These are phyloP conservation scores for Laetiporus sulphureus DNA, from an alignment of 1,284 basidiomycete species.

Conservation along the genomic window DNA sequence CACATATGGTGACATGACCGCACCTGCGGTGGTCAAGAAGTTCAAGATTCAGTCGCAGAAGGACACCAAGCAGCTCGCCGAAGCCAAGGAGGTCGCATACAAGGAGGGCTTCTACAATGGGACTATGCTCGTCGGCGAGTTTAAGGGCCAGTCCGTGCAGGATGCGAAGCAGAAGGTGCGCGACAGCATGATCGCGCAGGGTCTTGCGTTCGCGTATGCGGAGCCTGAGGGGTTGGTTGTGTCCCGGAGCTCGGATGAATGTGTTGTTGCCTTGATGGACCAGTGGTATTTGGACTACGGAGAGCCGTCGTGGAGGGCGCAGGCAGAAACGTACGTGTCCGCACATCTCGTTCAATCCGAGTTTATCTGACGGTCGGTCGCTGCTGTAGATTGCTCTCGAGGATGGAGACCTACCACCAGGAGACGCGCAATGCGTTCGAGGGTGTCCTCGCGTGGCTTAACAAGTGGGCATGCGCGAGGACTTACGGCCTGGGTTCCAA, in stretches of 20 bases:
- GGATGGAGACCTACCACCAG: slow-evolving; percentile 85
- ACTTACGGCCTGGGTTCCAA: slow-evolving; percentile 96
- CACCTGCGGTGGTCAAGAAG: slow-evolving; percentile 82
- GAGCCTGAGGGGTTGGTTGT: slow-evolving; percentile 94
- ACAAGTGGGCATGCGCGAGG: slow-evolving; percentile 98
- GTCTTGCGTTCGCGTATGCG: slow-evolving; percentile 85
- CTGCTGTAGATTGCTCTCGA: slow-evolving; percentile 58
- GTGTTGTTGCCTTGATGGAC: slow-evolving; percentile 96
- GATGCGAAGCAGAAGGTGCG: slow-evolving; percentile 91
- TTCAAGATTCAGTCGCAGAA: slow-evolving; percentile 96
- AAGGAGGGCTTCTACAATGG: slow-evolving; percentile 98
- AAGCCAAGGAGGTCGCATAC: slow-evolving; percentile 97
- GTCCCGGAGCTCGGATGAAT: slow-evolving; percentile 90
- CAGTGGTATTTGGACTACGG: slow-evolving; percentile 99
- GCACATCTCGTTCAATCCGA: not conserved
- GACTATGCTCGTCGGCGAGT: slow-evolving; percentile 85
- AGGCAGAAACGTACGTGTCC: slow-evolving; percentile 70
- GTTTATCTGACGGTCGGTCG: slow-evolving; percentile 5
- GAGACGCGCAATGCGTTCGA: slow-evolving; percentile 94
- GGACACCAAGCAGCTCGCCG: slow-evolving; percentile 87
- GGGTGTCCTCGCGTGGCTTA: slow-evolving; percentile 90
- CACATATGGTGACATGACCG: slow-evolving; percentile 88
- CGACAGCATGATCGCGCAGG: slow-evolving; percentile 74
- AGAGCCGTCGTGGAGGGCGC: slow-evolving; percentile 81
- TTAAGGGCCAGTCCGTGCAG: slow-evolving; percentile 82